Evolutionary conservation across 169 alveolate genomes (phyloP).

Genomic region (Plasmodium vinckei): DNA sequence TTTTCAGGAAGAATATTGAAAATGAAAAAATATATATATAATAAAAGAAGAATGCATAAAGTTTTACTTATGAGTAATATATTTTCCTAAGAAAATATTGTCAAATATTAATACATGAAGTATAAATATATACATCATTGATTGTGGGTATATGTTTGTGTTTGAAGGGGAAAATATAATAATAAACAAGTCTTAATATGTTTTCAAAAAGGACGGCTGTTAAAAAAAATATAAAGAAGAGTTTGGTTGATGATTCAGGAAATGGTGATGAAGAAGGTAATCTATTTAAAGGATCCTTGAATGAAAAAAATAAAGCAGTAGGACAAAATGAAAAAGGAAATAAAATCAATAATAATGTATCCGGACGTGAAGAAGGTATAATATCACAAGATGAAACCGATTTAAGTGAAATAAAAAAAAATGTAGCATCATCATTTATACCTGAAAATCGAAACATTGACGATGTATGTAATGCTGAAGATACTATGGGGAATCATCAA

Average conservation of each 20-base stretch:
- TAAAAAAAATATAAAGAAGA: constrained; percentile 47
- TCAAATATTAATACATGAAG: too few species aligned
- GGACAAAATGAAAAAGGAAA: background rate
- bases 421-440: background rate
- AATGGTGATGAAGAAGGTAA: background rate
- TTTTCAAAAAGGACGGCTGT: constrained; percentile 59
- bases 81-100: too few species aligned
- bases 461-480: background rate
- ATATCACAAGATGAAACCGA: background rate
- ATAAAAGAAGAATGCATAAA: too few species aligned
- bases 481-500: background rate
- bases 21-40: too few species aligned
- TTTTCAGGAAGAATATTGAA: too few species aligned
- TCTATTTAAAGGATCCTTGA: background rate
- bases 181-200: constrained; percentile 13
- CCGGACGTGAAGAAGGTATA: background rate
- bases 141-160: too few species aligned
- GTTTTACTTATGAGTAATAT: too few species aligned
- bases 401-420: background rate
- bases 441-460: background rate
- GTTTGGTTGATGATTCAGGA: background rate
- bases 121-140: too few species aligned
- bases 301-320: background rate
- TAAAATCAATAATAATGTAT: background rate
- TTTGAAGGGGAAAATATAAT: too few species aligned